These are phyloP conservation scores for Thalia dealbata DNA, from an alignment of 176 grass and related monocot species.

Conservation along the genomic window DNA sequence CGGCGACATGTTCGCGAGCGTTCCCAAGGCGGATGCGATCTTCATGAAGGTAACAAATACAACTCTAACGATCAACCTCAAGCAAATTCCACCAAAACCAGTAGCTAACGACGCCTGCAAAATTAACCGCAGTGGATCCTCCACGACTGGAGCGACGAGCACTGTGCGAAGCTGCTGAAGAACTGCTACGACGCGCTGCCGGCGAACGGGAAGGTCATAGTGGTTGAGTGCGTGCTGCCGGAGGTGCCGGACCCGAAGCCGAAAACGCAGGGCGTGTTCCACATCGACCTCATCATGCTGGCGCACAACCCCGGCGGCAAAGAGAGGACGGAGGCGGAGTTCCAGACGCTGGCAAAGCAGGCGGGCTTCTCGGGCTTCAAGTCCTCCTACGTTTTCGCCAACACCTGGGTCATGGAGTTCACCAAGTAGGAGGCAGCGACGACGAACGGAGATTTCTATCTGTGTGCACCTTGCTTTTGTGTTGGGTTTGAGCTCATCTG, in stretches of 20 bases:
- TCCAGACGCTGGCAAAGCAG: neutral
- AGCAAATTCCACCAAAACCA: too few species aligned
- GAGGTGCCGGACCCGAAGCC: conserved; percentile 39
- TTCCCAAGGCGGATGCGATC: conserved; percentile 69
- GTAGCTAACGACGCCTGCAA: too few species aligned
- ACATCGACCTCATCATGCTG: conserved; percentile 85
- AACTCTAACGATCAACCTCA: neutral
- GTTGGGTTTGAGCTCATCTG: too few species aligned
- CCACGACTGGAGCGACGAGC: conserved; percentile 89
- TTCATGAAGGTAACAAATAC: conserved; percentile 53
- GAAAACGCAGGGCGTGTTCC: conserved; percentile 60
- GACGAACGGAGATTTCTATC: neutral
- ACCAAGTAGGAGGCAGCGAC: neutral
- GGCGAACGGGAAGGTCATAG: conserved; percentile 56
- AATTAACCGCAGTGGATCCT: conserved; percentile 51
- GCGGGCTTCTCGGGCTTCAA: neutral
- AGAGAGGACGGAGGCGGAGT: conserved; percentile 25
- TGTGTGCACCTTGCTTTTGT: neutral
- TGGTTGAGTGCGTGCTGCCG: conserved; percentile 68
- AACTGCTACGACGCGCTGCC: conserved; percentile 90
- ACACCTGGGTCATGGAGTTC: conserved; percentile 9
- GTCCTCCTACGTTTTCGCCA: neutral
- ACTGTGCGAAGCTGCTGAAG: conserved; percentile 61
- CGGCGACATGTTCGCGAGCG: conserved; percentile 71
- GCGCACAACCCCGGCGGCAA: conserved; percentile 60